Evolutionary conservation across 2,329 filamentous ascomycete species (phyloP).

Genomic region (Fusarium buharicum): DNA sequence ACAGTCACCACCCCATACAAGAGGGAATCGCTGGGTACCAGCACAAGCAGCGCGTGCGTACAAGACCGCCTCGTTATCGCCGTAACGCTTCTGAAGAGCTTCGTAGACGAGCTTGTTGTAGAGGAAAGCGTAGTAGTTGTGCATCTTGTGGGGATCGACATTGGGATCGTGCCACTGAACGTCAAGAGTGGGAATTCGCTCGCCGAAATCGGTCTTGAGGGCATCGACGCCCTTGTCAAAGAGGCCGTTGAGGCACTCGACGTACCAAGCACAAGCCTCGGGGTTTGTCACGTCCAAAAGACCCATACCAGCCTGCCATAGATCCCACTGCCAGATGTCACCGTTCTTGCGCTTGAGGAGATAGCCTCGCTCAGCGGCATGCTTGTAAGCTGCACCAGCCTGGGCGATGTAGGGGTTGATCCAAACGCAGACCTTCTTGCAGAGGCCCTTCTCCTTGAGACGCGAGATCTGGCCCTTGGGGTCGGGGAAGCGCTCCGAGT

Average conservation of each 20-base stretch:
- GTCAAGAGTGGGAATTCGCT: slow-evolving; percentile 73
- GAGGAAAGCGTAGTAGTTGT: slow-evolving; percentile 79
- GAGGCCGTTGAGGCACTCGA: slow-evolving; percentile 67
- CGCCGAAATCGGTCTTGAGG: slow-evolving; percentile 81
- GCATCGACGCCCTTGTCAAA: slow-evolving; percentile 76
- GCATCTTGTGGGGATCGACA: slow-evolving; percentile 73
- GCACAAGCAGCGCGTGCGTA: slow-evolving; percentile 75
- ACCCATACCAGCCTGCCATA: slow-evolving; percentile 82
- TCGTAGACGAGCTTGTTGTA: slow-evolving; percentile 79
- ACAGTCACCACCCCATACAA: slow-evolving; percentile 80
- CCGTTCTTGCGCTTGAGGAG: slow-evolving; percentile 75
- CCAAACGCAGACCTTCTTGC: slow-evolving; percentile 76
- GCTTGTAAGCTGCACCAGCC: slow-evolving; percentile 71
- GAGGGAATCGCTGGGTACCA: slow-evolving; percentile 74
- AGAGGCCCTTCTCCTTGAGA: slow-evolving; percentile 70
- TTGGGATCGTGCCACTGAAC: slow-evolving; percentile 71
- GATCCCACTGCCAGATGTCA: slow-evolving; percentile 79
- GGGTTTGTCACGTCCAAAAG: slow-evolving; percentile 80
- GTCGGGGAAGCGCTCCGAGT: slow-evolving; percentile 74
- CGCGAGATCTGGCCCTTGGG: slow-evolving; percentile 71
- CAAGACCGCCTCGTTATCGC: slow-evolving; percentile 65
- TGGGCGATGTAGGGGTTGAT: slow-evolving; percentile 81
- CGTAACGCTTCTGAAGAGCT: slow-evolving; percentile 66
- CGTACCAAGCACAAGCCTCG: slow-evolving; percentile 72
- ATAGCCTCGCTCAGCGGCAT: slow-evolving; percentile 73